A percentile compares a stretch with the other conserved stretches of the same genome.
phyloP scores from a whole-genome alignment of 306 rosid genomes.

The Mucuna pruriens region DNA sequence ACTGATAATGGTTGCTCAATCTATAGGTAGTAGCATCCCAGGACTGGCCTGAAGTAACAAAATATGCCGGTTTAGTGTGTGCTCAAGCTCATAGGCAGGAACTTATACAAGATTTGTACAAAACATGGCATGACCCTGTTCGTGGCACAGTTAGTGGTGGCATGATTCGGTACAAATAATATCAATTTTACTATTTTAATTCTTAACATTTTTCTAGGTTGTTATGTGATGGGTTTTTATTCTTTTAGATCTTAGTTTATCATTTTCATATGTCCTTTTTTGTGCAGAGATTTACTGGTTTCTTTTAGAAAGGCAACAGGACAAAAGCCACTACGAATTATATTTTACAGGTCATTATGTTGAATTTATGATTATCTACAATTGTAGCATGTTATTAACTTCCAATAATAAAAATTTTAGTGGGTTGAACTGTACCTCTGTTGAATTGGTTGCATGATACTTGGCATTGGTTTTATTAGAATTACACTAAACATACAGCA shows the following conservation, averaged over 20 bases:
- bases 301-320: slow-evolving; percentile 94
- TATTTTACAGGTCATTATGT: slow-evolving; percentile 78
- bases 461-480: slow-evolving; percentile 13
- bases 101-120: slow-evolving; percentile 88
- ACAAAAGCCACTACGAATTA: slow-evolving; percentile 87
- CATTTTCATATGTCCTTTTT: slow-evolving; percentile 2
- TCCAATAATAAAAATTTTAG: neutral
- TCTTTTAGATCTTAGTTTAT: slow-evolving; percentile 28
- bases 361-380: neutral
- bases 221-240: slow-evolving; percentile 8
- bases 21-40: slow-evolving; percentile 95
- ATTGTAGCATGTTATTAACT: neutral
- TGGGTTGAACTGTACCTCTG: neutral
- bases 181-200: slow-evolving; percentile 5
- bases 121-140: slow-evolving; percentile 94
- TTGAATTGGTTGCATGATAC: neutral
- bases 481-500: neutral
- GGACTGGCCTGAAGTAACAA: slow-evolving; percentile 98
- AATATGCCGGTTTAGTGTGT: slow-evolving; percentile 90
- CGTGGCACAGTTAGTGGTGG: slow-evolving; percentile 93
- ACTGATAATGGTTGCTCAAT: slow-evolving; percentile 40
- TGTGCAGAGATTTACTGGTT: slow-evolving; percentile 78
- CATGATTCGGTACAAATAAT: slow-evolving; percentile 71
- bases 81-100: slow-evolving; percentile 98
- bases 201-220: slow-evolving; percentile 15